phyloP scores from a whole-genome alignment of 768 basidiomycete genomes.

The Pleurotus cornucopiae region DNA sequence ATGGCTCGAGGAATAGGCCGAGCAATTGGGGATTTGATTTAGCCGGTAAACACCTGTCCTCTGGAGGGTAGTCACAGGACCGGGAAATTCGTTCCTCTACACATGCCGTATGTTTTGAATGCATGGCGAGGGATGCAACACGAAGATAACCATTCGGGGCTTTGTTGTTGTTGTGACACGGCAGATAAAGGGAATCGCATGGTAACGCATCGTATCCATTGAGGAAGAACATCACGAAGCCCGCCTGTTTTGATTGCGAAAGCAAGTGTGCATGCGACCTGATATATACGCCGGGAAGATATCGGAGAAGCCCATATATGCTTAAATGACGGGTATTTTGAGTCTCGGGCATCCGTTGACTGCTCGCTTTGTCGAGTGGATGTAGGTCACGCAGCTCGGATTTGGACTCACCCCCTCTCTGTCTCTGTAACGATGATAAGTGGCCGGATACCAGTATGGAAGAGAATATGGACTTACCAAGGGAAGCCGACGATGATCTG shows the following conservation, averaged over 20 bases:
- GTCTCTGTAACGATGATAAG: too few relatives aligned
- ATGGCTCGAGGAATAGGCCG: slow-evolving; percentile 23
- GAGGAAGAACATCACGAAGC: not conserved
- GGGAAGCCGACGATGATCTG: too few relatives aligned
- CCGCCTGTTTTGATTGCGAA: not conserved
- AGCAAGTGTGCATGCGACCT: not conserved
- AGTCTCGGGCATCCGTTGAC: too few relatives aligned
- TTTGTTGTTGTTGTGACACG: not conserved
- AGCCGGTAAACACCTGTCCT: slow-evolving; percentile 16
- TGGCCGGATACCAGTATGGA: too few relatives aligned
- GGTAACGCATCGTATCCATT: slow-evolving; percentile 1
- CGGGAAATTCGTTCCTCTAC: not conserved
- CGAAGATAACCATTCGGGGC: not conserved
- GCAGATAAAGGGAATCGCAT: not conserved
- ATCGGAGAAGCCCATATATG: not conserved
- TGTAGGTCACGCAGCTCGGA: too few relatives aligned
- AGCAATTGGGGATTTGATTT: slow-evolving; percentile 23
- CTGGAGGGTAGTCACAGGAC: slow-evolving; percentile 21
- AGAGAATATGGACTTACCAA: too few relatives aligned
- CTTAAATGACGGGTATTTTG: too few relatives aligned
- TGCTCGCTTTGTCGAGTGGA: too few relatives aligned
- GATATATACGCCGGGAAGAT: not conserved
- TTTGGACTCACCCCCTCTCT: too few relatives aligned
- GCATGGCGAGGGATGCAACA: not conserved
- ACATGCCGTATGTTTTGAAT: not conserved